phyloP scores from a whole-genome alignment of 768 basidiomycete genomes.

The Russula griseocarnosa region DNA sequence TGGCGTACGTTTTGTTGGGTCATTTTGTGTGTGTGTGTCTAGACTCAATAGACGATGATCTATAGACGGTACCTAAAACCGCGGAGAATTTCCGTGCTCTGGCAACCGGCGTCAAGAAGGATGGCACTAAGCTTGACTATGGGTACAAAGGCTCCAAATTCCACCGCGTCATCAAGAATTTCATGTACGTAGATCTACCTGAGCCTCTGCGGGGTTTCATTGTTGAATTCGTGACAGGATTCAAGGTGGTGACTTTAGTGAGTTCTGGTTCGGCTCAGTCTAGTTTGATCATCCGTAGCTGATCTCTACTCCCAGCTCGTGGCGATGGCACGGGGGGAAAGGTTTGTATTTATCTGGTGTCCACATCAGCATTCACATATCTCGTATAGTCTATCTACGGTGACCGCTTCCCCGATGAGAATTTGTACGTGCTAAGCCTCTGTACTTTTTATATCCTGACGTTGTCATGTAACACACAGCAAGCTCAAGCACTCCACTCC shows the following conservation, averaged over 20 bases:
- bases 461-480: constrained; percentile 43
- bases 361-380: background rate
- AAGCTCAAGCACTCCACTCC: constrained; percentile 92
- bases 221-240: constrained; percentile 50
- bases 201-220: constrained; percentile 28
- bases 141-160: constrained; percentile 96
- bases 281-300: constrained; percentile 18
- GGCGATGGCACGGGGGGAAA: constrained; percentile 92
- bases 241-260: constrained; percentile 98
- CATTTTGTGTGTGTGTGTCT: background rate
- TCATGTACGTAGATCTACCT: constrained; percentile 54
- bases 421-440: constrained; percentile 58
- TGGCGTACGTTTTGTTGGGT: constrained; percentile 46
- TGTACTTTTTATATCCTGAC: background rate
- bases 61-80: constrained; percentile 90
- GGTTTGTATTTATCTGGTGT: constrained; percentile 40
- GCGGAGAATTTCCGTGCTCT: constrained; percentile 97
- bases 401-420: constrained; percentile 88
- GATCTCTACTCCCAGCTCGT: constrained; percentile 45
- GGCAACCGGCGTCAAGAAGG: constrained; percentile 75
- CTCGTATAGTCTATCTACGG: constrained; percentile 77
- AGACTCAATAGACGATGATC: background rate
- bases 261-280: constrained; percentile 35
- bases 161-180: constrained; percentile 93
- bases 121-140: constrained; percentile 64